Conservation (phyloP, 495 filamentous ascomycete genomes). For the Lophium mytilinum region DNA sequence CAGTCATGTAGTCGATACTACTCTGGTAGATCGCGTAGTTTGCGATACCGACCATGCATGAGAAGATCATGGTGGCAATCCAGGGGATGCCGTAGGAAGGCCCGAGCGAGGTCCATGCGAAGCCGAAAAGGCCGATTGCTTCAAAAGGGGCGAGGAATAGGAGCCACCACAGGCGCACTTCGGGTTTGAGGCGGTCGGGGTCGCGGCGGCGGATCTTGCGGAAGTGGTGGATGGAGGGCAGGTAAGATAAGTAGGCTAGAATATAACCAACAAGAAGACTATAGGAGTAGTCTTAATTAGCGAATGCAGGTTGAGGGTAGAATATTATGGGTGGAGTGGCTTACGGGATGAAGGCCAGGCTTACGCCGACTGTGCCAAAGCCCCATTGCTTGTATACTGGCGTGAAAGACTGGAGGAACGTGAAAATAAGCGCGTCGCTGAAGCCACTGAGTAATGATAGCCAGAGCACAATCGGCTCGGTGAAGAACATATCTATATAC, state of each 20-base stretch:
- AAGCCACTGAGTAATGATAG: constrained; percentile 22
- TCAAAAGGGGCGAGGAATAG: constrained; percentile 24
- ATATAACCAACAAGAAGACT: constrained; percentile 20
- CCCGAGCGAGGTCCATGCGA: constrained; percentile 23
- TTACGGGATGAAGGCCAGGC: constrained; percentile 20
- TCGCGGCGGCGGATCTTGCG: constrained; percentile 9
- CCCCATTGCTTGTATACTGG: constrained; percentile 27
- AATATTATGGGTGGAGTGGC: not conserved
- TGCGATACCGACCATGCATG: constrained; percentile 19
- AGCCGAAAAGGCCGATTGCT: constrained; percentile 22
- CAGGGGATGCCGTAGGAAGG: constrained; percentile 18
- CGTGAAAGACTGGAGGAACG: constrained; percentile 19
- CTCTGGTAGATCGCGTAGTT: constrained; percentile 27
- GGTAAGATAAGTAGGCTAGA: constrained; percentile 22
- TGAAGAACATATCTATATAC: constrained; percentile 24
- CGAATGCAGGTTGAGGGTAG: not conserved
- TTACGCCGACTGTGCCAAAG: constrained; percentile 18
- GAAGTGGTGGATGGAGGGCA: constrained; percentile 21
- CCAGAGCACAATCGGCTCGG: constrained; percentile 23
- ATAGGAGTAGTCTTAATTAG: not conserved
- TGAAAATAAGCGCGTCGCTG: constrained; percentile 26
- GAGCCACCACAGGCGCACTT: constrained; percentile 22
- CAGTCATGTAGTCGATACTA: constrained; percentile 25
- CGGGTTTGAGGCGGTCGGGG: constrained; percentile 6
- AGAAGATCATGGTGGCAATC: constrained; percentile 26